Conservation (phyloP, 169 alveolate genomes). For the Besnoitia besnoiti region DNA sequence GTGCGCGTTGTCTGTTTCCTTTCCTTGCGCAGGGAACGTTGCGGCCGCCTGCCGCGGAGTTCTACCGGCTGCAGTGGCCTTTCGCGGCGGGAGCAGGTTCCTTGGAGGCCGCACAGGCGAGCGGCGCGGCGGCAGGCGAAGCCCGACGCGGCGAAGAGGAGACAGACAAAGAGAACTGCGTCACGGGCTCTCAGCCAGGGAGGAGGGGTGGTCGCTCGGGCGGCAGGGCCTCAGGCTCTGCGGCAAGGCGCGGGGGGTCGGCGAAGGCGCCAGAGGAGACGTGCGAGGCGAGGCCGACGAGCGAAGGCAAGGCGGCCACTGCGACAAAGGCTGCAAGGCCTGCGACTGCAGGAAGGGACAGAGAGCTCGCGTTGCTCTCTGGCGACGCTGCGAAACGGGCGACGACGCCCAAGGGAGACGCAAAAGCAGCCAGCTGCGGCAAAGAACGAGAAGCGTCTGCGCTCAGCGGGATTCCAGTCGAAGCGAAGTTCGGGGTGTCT, state of each 20-base stretch:
- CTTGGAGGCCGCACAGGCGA: too few species aligned
- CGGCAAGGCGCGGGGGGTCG: not conserved
- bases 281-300: too few species aligned
- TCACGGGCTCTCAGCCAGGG: not conserved
- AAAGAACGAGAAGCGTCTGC: too few species aligned
- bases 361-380: not conserved
- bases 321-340: not conserved
- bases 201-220: not conserved
- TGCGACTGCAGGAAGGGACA: too few species aligned
- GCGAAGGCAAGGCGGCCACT: not conserved
- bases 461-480: too few species aligned
- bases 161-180: too few species aligned
- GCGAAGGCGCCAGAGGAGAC: too few species aligned
- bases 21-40: not conserved
- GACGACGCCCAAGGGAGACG: not conserved
- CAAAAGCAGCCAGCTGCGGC: not conserved
- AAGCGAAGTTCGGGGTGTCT: not conserved
- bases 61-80: not conserved
- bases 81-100: not conserved
- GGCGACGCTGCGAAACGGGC: not conserved
- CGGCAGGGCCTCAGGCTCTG: not conserved
- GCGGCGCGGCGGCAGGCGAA: too few species aligned
- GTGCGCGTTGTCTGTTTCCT: not conserved
- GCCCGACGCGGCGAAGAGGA: too few species aligned
- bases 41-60: not conserved